Conservation (phyloP, 495 filamentous ascomycete species). For the Podospora bellae-mahoneyi region DNA sequence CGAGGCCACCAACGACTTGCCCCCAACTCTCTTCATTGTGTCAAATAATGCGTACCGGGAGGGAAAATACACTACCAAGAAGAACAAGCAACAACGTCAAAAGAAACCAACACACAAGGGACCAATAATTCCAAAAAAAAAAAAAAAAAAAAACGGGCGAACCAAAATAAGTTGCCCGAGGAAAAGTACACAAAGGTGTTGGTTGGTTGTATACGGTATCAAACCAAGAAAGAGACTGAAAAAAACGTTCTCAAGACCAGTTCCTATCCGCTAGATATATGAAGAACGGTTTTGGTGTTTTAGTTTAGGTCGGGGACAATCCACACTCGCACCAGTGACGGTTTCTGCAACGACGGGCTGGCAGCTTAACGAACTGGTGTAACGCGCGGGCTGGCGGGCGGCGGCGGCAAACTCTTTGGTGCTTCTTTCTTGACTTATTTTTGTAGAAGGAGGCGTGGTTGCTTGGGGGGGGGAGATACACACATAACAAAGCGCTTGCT, state of each 20-base stretch:
- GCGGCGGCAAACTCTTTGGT: not conserved
- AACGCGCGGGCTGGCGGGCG: not conserved
- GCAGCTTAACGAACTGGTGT: not conserved
- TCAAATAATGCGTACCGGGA: not conserved
- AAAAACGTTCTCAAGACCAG: not conserved
- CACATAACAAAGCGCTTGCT: not conserved
- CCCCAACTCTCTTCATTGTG: slow-evolving; percentile 17
- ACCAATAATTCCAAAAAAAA: not conserved
- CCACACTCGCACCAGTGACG: not conserved
- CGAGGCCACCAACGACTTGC: slow-evolving; percentile 11
- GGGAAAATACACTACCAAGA: not conserved
- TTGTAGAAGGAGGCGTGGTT: not conserved
- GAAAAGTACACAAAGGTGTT: not conserved
- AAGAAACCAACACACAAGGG: not conserved
- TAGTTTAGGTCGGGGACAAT: not conserved
- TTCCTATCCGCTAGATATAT: not conserved
- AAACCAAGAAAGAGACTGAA: not conserved
- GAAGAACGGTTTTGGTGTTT: not conserved
- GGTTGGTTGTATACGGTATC: not conserved
- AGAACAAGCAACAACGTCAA: not conserved
- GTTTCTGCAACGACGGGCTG: not conserved
- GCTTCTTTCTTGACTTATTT: not conserved
- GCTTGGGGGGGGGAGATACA: not conserved
- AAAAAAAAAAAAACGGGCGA: not conserved
- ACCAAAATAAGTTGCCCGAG: not conserved